These are phyloP conservation scores for Leccinum proximum DNA, from an alignment of 1,284 basidiomycete species.

Conservation along the genomic window DNA sequence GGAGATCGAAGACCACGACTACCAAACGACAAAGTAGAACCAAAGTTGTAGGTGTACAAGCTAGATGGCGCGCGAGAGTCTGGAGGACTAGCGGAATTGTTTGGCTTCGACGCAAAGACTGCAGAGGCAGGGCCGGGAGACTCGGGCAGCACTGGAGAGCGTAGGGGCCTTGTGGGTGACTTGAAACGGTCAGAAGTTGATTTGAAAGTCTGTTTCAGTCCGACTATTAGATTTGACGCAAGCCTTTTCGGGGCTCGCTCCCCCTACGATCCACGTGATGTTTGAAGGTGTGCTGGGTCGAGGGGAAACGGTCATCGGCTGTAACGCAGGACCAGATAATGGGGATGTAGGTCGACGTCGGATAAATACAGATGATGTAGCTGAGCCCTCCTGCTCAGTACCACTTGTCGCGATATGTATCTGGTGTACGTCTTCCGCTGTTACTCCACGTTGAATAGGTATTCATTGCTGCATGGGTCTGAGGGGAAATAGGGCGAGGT, in stretches of 20 bases:
- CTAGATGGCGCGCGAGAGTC: constrained; percentile 47
- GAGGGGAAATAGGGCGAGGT: constrained; percentile 45
- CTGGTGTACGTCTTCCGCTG: constrained; percentile 60
- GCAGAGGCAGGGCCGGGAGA: constrained; percentile 37
- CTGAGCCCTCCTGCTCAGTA: constrained; percentile 43
- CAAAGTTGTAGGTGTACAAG: constrained; percentile 50
- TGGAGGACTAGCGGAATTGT: constrained; percentile 26
- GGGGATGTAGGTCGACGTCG: constrained; percentile 67
- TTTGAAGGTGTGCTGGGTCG: constrained; percentile 73
- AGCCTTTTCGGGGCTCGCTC: constrained; percentile 30
- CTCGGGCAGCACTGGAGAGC: constrained; percentile 58
- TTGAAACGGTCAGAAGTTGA: constrained; percentile 37
- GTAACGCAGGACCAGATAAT: constrained; percentile 54
- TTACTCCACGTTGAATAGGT: constrained; percentile 56
- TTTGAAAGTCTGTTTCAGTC: constrained; percentile 42
- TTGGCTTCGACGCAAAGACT: constrained; percentile 21
- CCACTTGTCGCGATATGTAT: constrained; percentile 41
- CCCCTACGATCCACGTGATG: constrained; percentile 53
- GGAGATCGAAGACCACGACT: constrained; percentile 50
- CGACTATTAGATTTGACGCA: constrained; percentile 31
- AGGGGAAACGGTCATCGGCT: constrained; percentile 55
- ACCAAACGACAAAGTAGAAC: constrained; percentile 41
- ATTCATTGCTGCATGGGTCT: constrained; percentile 38
- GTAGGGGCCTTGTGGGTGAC: constrained; percentile 42
- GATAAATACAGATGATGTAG: constrained; percentile 46